A percentile compares a stretch with the other conserved stretches of the same genome.
Evolutionary conservation across 1,139 yeast genomes (phyloP).

Genomic region (Ogataea hybrid): DNA sequence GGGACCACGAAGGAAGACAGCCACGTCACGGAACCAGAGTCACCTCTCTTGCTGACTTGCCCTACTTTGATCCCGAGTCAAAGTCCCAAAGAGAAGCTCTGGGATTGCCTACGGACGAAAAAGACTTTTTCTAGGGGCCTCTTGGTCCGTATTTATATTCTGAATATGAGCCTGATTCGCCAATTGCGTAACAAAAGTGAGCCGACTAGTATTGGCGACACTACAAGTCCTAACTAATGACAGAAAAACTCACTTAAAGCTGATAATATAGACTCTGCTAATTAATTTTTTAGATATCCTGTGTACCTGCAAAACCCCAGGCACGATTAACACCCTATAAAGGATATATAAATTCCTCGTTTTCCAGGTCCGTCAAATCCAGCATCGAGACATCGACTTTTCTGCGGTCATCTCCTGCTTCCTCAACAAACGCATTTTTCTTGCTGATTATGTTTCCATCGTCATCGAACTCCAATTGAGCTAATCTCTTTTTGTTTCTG

Average conservation of each 20-base stretch:
- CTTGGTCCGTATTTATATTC: no score
- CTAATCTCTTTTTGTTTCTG: neutral
- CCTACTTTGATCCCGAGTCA: conserved; percentile 48
- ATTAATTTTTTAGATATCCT: no score
- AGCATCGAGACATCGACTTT: conserved; percentile 37
- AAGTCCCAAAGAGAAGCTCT: conserved; percentile 54
- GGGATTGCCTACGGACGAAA: conserved; percentile 40
- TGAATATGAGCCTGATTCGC: no score
- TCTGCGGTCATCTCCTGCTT: conserved; percentile 28
- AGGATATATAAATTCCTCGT: conserved; percentile 8
- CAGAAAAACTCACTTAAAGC: no score
- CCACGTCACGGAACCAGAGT: conserved; percentile 58
- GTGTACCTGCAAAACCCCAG: no score
- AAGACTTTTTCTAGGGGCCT: conserved; percentile 18
- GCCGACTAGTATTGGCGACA: no score
- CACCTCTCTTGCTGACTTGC: conserved; percentile 53
- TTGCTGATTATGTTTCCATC: neutral
- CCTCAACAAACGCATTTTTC: conserved; percentile 36
- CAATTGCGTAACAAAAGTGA: no score
- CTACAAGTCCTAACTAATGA: no score
- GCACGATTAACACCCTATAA: neutral
- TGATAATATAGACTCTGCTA: no score
- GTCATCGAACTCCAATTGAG: neutral
- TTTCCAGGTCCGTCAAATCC: conserved; percentile 8
- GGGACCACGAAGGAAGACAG: conserved; percentile 50